Evolutionary conservation across 192 early-diverging fungal species (phyloP), one percentile per base, ranked within the genome.

Genomic region (Blastocladiella britannica): DNA sequence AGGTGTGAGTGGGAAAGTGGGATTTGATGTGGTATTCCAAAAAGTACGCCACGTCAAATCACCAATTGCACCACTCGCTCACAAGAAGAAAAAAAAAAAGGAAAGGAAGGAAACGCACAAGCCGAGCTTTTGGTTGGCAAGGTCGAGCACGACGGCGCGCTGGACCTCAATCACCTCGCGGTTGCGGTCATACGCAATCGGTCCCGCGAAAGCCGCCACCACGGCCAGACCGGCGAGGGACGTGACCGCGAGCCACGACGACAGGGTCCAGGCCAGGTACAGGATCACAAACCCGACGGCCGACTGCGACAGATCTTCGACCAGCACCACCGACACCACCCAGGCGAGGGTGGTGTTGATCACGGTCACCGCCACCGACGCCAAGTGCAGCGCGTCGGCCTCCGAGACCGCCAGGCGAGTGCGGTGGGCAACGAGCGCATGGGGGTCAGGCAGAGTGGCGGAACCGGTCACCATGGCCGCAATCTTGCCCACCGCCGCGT

Each of bases 61-160:
- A 51, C n/a, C 51, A 51, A 51, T 51, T 18, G 18, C n/a, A 51
- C 51, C 18, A 51, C n/a, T 51, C 18, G n/a, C 18, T 18, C 18
- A 51, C 18, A 51, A 51, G n/a, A 51, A 51, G 18, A 18, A 51
- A 51, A 51, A 51, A 51, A 51, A 51, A 51, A 51, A 51, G n/a
- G n/a, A 51, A 51, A 51, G n/a, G n/a, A 51, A 51, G n/a, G n/a
- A 51, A 18, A 51, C 51, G 18, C 18, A 18, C n/a, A 18, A 51
- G 7, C 54, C 28, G 20, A 54, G 26, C 26, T 28, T 12, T 18
- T 28, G 26, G 54, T 29, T n/a, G 0, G 22, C 54, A 9, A 54
- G 12, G 15, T 28, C 26, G 15, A n/a, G 20, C 26, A 18, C 54
- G 54, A 29, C 20, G 1, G 26, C 28, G 0, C 12, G 54, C 54